These are phyloP conservation scores for Hemileccinum rubropunctum DNA, from an alignment of 768 basidiomycete genomes.

Conservation along the genomic window DNA sequence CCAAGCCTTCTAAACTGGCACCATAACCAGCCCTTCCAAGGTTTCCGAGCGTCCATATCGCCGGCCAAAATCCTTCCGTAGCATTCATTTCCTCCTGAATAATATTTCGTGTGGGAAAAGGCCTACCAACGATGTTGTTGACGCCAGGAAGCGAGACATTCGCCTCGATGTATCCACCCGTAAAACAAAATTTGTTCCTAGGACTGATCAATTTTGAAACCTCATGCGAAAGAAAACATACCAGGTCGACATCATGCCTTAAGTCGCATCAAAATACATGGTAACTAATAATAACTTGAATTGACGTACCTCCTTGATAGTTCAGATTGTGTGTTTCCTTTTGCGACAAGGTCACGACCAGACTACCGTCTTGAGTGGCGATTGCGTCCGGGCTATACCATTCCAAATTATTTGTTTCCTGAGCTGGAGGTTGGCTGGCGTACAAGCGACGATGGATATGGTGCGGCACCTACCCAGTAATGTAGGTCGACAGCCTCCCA, in stretches of 20 bases:
- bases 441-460: slow-evolving; percentile 24
- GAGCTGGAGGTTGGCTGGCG: slow-evolving; percentile 23
- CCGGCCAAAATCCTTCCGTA: slow-evolving; percentile 46
- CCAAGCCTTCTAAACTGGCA: slow-evolving; percentile 55
- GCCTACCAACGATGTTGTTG: slow-evolving; percentile 53
- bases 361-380: slow-evolving; percentile 48
- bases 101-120: background rate
- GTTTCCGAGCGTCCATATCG: slow-evolving; percentile 60
- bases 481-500: slow-evolving; percentile 61
- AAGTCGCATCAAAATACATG: slow-evolving; percentile 33
- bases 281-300: slow-evolving; percentile 12
- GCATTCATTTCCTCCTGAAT: slow-evolving; percentile 3
- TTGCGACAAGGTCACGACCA: slow-evolving; percentile 49
- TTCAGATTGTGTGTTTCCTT: slow-evolving; percentile 45
- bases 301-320: slow-evolving; percentile 38
- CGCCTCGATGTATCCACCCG: slow-evolving; percentile 72
- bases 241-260: slow-evolving; percentile 50
- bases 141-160: slow-evolving; percentile 64
- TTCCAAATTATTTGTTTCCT: slow-evolving; percentile 52
- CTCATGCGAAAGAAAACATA: slow-evolving; percentile 9
- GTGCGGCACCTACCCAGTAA: slow-evolving; percentile 37
- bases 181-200: slow-evolving; percentile 91
- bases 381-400: slow-evolving; percentile 54
- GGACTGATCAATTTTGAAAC: slow-evolving; percentile 4
- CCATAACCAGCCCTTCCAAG: slow-evolving; percentile 67